Percentiles rank a stretch among this genome's conserved stretches.
phyloP scores from a whole-genome alignment of 2,329 filamentous ascomycete species.

The Xylariaceae sp. region DNA sequence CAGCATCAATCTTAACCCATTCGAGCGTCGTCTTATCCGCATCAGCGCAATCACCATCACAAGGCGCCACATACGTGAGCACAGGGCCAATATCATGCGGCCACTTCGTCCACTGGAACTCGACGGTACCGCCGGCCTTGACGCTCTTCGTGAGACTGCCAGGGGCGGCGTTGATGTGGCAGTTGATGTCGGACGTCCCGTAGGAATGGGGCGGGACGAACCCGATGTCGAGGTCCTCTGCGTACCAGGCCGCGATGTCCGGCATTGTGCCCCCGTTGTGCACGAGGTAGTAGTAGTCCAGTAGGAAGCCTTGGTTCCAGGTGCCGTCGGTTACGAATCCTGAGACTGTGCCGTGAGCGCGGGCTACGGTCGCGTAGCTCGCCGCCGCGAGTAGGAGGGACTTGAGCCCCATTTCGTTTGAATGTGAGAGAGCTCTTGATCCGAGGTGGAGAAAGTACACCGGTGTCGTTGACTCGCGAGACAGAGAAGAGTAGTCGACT shows the following conservation, averaged over 20 bases:
- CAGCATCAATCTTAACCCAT: conserved; percentile 30
- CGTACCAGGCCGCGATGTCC: conserved; percentile 23
- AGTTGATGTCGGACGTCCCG: conserved; percentile 34
- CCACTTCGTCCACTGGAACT: conserved; percentile 32
- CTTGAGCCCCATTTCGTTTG: background rate
- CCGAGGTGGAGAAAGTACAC: background rate
- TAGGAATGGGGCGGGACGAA: conserved; percentile 35
- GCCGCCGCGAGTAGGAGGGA: conserved; percentile 9
- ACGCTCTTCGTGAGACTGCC: conserved; percentile 23
- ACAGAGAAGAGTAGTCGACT: background rate
- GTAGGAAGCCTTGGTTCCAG: conserved; percentile 16
- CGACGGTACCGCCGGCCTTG: conserved; percentile 29
- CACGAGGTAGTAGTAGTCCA: conserved; percentile 14
- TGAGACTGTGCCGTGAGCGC: conserved; percentile 12
- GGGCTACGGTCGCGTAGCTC: conserved; percentile 4
- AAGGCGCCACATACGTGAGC: conserved; percentile 34
- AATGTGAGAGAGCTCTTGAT: no score
- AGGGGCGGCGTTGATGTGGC: conserved; percentile 31
- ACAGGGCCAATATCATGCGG: conserved; percentile 32
- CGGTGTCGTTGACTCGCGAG: background rate
- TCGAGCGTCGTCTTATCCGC: conserved; percentile 16
- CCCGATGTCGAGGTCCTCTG: conserved; percentile 35
- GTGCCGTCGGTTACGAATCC: conserved; percentile 16
- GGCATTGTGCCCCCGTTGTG: conserved; percentile 3
- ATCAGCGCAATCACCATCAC: conserved; percentile 10